Evolutionary conservation across 768 basidiomycete species (phyloP).

Genomic region (Rhizopogon vulgaris): DNA sequence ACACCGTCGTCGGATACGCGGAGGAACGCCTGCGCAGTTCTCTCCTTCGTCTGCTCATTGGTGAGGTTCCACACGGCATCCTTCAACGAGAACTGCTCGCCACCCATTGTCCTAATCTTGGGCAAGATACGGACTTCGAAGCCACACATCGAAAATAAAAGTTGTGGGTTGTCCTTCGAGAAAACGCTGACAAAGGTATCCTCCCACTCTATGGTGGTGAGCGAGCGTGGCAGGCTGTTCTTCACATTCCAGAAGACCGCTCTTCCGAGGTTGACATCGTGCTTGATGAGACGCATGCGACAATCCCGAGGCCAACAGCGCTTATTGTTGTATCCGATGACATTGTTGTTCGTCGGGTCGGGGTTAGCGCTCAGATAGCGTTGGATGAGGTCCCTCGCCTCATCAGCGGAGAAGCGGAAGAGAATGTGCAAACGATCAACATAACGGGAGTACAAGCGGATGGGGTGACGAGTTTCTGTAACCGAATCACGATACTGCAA

Average conservation of each 20-base stretch:
- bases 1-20: slow-evolving; percentile 96
- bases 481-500: slow-evolving; percentile 92
- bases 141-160: slow-evolving; percentile 98
- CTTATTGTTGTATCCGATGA: slow-evolving; percentile 99
- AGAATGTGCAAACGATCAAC: slow-evolving; percentile 93
- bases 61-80: slow-evolving; percentile 96
- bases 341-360: slow-evolving; percentile 98
- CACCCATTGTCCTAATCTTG: slow-evolving; percentile 91
- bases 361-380: slow-evolving; percentile 96
- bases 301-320: slow-evolving; percentile 99
- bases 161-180: slow-evolving; percentile 95
- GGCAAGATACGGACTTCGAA: slow-evolving; percentile 98
- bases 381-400: slow-evolving; percentile 95
- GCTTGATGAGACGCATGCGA: slow-evolving; percentile 98
- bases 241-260: slow-evolving; percentile 99
- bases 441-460: slow-evolving; percentile 95
- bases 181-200: slow-evolving; percentile 97
- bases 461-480: slow-evolving; percentile 96
- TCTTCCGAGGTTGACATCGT: slow-evolving; percentile 96
- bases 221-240: slow-evolving; percentile 88
- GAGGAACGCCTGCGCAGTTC: slow-evolving; percentile 96
- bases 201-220: slow-evolving; percentile 99
- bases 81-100: slow-evolving; percentile 95
- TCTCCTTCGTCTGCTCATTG: slow-evolving; percentile 95
- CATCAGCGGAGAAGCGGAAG: slow-evolving; percentile 97